phyloP scores from a whole-genome alignment of 2,329 filamentous ascomycete genomes.

The Microsporum audouinii region DNA sequence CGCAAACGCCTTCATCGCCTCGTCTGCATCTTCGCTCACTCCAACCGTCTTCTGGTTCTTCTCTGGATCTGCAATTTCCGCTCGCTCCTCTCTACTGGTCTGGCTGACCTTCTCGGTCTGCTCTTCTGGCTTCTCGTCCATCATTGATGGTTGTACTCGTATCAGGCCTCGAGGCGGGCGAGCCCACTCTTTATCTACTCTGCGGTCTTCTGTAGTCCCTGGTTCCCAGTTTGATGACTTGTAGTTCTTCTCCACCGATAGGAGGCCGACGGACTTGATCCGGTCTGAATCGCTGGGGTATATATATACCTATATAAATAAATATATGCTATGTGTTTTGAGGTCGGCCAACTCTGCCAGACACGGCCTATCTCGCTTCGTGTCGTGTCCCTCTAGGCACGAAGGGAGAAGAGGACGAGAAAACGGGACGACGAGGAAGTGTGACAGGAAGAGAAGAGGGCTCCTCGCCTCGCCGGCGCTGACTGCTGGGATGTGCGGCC shows the following conservation, averaged over 20 bases:
- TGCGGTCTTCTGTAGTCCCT: not conserved
- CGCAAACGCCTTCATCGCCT: slow-evolving; percentile 48
- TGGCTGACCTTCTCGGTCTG: not conserved
- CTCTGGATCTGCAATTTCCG: not conserved
- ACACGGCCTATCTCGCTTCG: not conserved
- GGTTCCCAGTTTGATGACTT: not conserved
- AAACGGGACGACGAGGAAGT: not conserved
- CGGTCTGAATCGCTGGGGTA: not conserved
- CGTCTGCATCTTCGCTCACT: slow-evolving; percentile 48
- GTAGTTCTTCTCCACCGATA: not conserved
- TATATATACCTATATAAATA: no score
- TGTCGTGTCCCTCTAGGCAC: not conserved
- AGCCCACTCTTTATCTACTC: not conserved
- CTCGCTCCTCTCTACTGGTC: not conserved
- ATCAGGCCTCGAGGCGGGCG: not conserved
- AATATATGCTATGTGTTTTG: not conserved
- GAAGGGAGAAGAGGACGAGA: not conserved
- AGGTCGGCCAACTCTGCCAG: not conserved
- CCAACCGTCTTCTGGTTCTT: not conserved
- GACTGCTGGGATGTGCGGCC: not conserved
- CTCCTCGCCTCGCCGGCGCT: not conserved
- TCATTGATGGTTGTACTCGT: not conserved
- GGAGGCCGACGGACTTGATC: not conserved
- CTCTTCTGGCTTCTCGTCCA: not conserved
- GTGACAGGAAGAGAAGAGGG: not conserved